phyloP scores from a whole-genome alignment of 1,284 basidiomycete genomes.

The Peniophora sp. region DNA sequence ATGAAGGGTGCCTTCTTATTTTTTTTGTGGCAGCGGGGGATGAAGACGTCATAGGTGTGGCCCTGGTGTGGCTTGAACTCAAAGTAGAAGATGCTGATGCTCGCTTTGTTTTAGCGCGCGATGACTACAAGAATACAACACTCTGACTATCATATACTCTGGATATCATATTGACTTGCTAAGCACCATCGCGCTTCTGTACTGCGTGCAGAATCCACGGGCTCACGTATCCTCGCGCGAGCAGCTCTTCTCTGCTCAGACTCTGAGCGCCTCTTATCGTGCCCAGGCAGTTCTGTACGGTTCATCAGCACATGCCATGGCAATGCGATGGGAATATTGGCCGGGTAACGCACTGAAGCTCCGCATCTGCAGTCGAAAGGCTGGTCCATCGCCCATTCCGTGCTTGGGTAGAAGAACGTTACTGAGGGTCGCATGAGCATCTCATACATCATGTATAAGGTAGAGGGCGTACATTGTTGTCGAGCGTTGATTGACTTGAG shows the following conservation, averaged over 20 bases:
- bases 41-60: too few relatives aligned
- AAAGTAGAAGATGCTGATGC: too few relatives aligned
- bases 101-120: too few relatives aligned
- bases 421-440: constrained; percentile 24
- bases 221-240: constrained; percentile 20
- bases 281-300: constrained; percentile 26
- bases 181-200: constrained; percentile 1
- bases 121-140: too few relatives aligned
- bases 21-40: too few relatives aligned
- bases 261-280: constrained; percentile 29
- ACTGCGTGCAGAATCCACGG: constrained; percentile 24
- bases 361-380: constrained; percentile 53
- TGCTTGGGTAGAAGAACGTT: constrained; percentile 63
- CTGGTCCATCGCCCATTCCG: constrained; percentile 68
- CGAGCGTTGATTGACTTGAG: constrained; percentile 31
- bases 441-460: background rate
- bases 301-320: background rate
- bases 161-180: background rate
- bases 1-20: too few relatives aligned
- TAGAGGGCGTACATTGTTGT: constrained; percentile 26
- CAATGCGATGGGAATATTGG: background rate
- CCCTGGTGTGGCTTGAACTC: too few relatives aligned
- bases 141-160: too few relatives aligned
- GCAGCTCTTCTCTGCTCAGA: constrained; percentile 23
- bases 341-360: constrained; percentile 19